A percentile compares a stretch with the other conserved stretches of the same genome.
Evolutionary conservation across 176 grass and related monocot genomes (phyloP).

Genomic region (Cocos nucifera): DNA sequence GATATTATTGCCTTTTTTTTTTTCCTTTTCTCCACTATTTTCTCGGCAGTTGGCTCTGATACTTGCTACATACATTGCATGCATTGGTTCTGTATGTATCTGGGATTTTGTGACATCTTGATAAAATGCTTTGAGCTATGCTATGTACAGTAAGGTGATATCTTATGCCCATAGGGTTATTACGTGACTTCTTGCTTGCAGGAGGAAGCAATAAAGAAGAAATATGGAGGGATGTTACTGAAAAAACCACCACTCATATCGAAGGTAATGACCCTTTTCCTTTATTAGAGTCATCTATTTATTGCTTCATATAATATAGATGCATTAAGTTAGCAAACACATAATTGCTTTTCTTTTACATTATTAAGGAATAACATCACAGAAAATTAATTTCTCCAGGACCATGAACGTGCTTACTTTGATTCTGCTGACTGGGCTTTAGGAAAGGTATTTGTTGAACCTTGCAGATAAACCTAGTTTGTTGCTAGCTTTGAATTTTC

Average conservation of each 20-base stretch:
- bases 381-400: conserved; percentile 37
- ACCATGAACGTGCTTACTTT: conserved; percentile 91
- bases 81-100: not conserved
- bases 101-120: not conserved
- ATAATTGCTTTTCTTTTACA: too few species aligned
- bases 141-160: too few species aligned
- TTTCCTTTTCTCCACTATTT: not conserved
- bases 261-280: not conserved
- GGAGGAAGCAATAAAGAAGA: conserved; percentile 16
- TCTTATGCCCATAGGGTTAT: not conserved
- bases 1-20: not conserved
- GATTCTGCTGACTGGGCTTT: conserved; percentile 98
- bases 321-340: too few species aligned
- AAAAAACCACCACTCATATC: conserved; percentile 19
- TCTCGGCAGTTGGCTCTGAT: not conserved
- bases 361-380: too few species aligned
- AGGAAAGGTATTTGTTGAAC: conserved; percentile 51
- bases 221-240: conserved; percentile 14
- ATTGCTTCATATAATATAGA: too few species aligned
- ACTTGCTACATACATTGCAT: not conserved
- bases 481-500: too few species aligned
- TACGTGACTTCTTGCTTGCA: conserved; percentile 7
- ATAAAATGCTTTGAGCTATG: not conserved
- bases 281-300: too few species aligned
- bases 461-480: too few species aligned